phyloP scores from a whole-genome alignment of 192 early-diverging fungal species.

The Allomyces javanicus region DNA sequence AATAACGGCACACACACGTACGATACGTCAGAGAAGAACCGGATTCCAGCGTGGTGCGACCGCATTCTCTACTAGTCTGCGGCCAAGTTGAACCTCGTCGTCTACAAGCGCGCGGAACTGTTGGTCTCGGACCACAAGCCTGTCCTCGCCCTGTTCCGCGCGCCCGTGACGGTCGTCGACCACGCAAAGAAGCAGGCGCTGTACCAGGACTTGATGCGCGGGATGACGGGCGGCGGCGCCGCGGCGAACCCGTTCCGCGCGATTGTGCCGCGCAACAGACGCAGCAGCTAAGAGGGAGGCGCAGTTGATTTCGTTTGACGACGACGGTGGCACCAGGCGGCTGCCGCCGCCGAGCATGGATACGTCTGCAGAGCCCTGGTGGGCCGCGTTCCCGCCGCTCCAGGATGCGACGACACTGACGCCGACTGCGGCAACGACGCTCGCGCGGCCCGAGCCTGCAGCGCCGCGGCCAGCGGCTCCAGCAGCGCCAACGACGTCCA shows the following conservation, averaged over 20 bases:
- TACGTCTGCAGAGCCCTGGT: too few relatives aligned
- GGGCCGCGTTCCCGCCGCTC: too few relatives aligned
- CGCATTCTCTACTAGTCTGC: conserved; percentile 28
- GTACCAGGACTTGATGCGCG: background rate
- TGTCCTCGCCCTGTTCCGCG: background rate
- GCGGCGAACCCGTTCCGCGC: background rate
- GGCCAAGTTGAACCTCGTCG: conserved; percentile 17
- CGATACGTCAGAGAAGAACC: conserved; percentile 48
- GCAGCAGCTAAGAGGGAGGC: background rate
- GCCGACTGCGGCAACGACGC: too few relatives aligned
- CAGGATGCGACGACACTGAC: too few relatives aligned
- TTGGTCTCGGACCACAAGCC: conserved; percentile 51
- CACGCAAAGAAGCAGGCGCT: background rate
- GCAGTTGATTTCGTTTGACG: background rate
- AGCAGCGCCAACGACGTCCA: too few relatives aligned
- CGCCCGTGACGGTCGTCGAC: background rate
- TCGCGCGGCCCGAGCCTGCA: too few relatives aligned
- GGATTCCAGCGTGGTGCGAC: conserved; percentile 42
- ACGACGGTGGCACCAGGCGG: background rate
- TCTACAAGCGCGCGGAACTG: conserved; percentile 33
- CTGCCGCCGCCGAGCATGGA: too few relatives aligned
- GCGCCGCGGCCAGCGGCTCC: too few relatives aligned
- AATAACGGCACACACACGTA: conserved; percentile 47
- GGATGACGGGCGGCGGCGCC: background rate
- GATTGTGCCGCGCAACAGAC: background rate